Evolutionary conservation across 2,329 filamentous ascomycete genomes (phyloP).

Genomic region (Beauveria medogensis): DNA sequence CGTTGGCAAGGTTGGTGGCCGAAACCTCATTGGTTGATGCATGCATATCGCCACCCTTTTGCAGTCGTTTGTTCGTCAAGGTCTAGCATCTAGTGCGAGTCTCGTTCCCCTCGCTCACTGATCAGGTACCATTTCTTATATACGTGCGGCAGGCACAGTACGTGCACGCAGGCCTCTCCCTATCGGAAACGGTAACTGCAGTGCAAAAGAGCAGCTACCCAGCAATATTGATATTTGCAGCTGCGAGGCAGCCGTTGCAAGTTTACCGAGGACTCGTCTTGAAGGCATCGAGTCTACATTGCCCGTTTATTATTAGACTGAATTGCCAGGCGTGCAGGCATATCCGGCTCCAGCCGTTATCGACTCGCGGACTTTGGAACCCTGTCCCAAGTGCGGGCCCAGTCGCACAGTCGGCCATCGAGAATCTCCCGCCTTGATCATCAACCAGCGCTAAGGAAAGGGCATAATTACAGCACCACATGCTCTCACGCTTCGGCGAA

Average conservation of each 20-base stretch:
- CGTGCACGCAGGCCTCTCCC: too few species aligned
- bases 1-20: background rate
- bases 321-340: background rate
- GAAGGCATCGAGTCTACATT: too few species aligned
- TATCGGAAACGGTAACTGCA: too few species aligned
- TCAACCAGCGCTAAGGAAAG: background rate
- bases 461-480: background rate
- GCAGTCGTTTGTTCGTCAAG: background rate
- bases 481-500: background rate
- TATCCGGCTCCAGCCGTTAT: background rate
- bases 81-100: background rate
- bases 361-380: background rate
- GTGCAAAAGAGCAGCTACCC: background rate
- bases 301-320: too few species aligned
- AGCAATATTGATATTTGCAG: background rate
- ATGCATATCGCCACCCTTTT: background rate
- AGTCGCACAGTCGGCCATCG: background rate
- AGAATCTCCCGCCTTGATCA: background rate
- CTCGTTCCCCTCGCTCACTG: too few species aligned
- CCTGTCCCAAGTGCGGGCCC: background rate
- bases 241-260: background rate
- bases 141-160: too few species aligned
- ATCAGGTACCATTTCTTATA: too few species aligned
- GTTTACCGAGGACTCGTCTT: too few species aligned
- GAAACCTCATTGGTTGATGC: background rate